Percentiles rank a stretch among this genome's conserved stretches.
These are phyloP conservation scores for Pseudotsuga menziesii DNA, from an alignment of 75 land plant species.

Conservation along the genomic window DNA sequence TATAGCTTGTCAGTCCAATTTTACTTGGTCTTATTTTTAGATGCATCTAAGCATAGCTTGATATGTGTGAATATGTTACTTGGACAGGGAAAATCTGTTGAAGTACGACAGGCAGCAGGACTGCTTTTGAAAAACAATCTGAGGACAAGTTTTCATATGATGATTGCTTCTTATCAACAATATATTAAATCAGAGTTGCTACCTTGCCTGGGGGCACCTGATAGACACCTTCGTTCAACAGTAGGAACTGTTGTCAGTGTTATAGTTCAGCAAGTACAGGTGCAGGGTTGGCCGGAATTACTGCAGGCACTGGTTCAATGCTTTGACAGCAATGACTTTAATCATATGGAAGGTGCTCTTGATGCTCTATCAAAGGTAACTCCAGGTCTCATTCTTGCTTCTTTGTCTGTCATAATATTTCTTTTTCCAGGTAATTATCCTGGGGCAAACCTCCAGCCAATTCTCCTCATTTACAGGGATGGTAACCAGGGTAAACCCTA, in stretches of 20 bases:
- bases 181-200: conserved; percentile 90
- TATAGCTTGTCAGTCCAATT: neutral
- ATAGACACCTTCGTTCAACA: conserved; percentile 77
- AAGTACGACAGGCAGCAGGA: conserved; percentile 92
- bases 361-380: conserved; percentile 94
- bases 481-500: too few relatives aligned
- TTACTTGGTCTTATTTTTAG: neutral
- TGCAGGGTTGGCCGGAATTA: conserved; percentile 83
- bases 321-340: conserved; percentile 85
- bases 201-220: conserved; percentile 77
- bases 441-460: too few relatives aligned
- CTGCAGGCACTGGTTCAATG: conserved; percentile 78
- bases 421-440: neutral
- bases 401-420: neutral
- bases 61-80: neutral
- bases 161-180: conserved; percentile 56
- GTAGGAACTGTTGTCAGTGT: conserved; percentile 89
- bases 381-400: neutral
- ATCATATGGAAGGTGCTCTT: conserved; percentile 98
- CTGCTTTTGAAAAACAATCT: conserved; percentile 89
- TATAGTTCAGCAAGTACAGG: conserved; percentile 64
- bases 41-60: neutral
- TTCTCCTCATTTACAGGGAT: too few relatives aligned
- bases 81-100: conserved; percentile 73
- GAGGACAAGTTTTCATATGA: conserved; percentile 37